Conservation (phyloP, 108 stramenopile species). For the Pseudonitzschia delicatissima region DNA sequence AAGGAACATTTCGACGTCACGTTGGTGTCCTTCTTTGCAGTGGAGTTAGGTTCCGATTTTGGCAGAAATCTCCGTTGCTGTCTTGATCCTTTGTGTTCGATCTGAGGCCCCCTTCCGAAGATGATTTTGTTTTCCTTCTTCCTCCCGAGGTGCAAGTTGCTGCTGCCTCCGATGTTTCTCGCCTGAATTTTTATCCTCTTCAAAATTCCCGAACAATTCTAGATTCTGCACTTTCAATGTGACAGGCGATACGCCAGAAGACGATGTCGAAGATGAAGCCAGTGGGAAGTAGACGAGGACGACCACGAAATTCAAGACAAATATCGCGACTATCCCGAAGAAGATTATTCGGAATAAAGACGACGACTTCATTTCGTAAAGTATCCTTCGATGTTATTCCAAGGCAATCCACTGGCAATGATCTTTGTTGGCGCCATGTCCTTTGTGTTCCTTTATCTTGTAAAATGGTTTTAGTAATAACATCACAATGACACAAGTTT, state of each 20-base stretch:
- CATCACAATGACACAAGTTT: too few species aligned
- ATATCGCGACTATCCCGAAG: background rate
- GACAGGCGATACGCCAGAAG: background rate
- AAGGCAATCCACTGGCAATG: too few species aligned
- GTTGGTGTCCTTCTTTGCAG: too few species aligned
- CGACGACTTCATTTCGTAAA: background rate
- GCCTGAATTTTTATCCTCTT: background rate
- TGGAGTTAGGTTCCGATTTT: too few species aligned
- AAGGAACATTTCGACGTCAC: too few species aligned
- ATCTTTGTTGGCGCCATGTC: too few species aligned
- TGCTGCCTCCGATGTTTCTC: background rate
- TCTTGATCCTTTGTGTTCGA: background rate
- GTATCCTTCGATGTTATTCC: too few species aligned
- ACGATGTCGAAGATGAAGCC: background rate
- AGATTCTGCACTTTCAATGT: background rate
- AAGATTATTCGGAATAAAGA: background rate
- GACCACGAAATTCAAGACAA: constrained; percentile 4
- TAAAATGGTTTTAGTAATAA: too few species aligned
- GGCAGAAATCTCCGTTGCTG: background rate
- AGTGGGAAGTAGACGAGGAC: background rate
- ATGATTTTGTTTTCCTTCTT: background rate
- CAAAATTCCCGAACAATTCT: background rate
- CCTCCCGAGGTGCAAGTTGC: background rate
- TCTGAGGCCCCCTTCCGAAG: background rate
- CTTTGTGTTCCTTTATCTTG: too few species aligned